Evolutionary conservation across 805 yeast species (phyloP).

Genomic region (Lipomyces chichibuensis): DNA sequence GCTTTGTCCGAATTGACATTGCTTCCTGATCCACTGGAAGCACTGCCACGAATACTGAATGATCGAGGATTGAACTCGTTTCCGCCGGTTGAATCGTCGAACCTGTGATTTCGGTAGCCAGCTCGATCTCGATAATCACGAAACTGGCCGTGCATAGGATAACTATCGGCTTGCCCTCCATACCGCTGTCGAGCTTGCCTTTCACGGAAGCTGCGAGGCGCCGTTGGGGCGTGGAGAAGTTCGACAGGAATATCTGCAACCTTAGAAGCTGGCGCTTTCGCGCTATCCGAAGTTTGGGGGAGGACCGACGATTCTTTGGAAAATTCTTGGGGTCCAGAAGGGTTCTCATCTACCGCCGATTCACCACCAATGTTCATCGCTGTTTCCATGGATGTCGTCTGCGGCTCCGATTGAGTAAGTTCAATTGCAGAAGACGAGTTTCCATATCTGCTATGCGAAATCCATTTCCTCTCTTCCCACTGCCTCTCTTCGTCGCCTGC

Average conservation of each 20-base stretch:
- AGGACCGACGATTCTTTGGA: background rate
- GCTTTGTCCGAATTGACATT: background rate
- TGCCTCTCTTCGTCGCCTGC: conserved; percentile 1
- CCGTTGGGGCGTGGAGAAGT: conserved; percentile 24
- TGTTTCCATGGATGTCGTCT: background rate
- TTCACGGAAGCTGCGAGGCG: conserved; percentile 19
- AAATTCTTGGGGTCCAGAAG: background rate
- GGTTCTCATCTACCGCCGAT: background rate
- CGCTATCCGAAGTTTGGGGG: background rate
- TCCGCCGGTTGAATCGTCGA: background rate
- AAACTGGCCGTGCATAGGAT: background rate
- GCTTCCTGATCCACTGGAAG: background rate
- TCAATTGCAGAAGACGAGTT: conserved; percentile 4
- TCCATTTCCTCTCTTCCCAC: background rate
- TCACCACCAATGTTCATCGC: background rate
- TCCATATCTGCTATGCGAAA: background rate
- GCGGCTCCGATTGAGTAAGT: conserved; percentile 7
- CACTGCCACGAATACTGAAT: conserved; percentile 1
- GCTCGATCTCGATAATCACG: background rate
- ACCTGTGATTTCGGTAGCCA: background rate
- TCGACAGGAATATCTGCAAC: conserved; percentile 17
- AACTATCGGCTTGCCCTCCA: background rate
- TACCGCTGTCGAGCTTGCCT: conserved; percentile 2
- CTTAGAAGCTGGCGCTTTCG: conserved; percentile 5
- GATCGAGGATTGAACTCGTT: background rate